Conservation (phyloP, 345 rosid genomes). For the Corchorus olitorius region DNA sequence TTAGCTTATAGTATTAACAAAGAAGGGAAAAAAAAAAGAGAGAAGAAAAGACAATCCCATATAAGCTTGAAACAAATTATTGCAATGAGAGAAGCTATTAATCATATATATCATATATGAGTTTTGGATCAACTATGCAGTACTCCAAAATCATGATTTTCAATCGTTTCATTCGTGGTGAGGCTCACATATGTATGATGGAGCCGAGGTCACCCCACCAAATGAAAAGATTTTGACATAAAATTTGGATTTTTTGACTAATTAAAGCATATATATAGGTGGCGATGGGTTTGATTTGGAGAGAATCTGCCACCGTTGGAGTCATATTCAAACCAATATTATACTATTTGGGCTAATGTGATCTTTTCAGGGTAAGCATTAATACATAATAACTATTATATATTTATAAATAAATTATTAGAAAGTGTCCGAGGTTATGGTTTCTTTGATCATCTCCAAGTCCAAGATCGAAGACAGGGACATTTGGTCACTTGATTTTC, state of each 20-base stretch:
- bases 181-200: neutral
- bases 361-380: neutral
- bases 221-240: neutral
- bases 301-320: constrained; percentile 11
- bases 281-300: neutral
- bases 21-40: too few relatives aligned
- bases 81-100: neutral
- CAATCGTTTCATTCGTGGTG: neutral
- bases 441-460: neutral
- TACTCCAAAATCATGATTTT: neutral
- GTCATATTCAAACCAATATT: constrained; percentile 10
- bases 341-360: neutral
- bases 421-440: constrained; percentile 1
- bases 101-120: too few relatives aligned
- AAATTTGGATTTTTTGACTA: neutral
- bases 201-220: neutral
- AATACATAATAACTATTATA: neutral
- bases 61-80: neutral
- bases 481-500: constrained; percentile 7
- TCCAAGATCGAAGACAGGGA: neutral
- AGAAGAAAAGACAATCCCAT: neutral
- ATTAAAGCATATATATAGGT: constrained; percentile 6
- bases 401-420: neutral
- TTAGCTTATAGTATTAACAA: neutral
- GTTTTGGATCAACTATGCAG: neutral